Percentiles rank a stretch among this genome's conserved stretches.
Evolutionary conservation across 2,329 filamentous ascomycete genomes (phyloP).

Genomic region (Aspergillaceae sp.): DNA sequence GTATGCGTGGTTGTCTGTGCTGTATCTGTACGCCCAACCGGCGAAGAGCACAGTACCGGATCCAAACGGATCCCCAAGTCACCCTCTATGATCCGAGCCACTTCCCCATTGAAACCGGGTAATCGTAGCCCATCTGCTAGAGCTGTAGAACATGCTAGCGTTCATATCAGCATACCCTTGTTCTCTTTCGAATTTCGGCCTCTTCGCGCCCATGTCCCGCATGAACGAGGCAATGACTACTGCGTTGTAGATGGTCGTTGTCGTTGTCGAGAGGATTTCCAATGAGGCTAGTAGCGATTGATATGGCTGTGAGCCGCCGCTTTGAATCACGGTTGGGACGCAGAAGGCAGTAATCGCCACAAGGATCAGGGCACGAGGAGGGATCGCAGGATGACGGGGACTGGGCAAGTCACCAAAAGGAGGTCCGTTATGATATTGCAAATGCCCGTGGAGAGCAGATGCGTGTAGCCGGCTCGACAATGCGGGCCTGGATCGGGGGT

Average conservation of each 20-base stretch:
- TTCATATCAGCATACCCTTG: conserved; percentile 38
- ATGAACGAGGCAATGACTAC: conserved; percentile 89
- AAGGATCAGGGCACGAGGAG: conserved; percentile 69
- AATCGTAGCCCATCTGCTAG: conserved; percentile 44
- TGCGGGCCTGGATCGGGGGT: conserved; percentile 74
- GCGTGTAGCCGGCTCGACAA: conserved; percentile 78
- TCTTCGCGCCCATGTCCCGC: conserved; percentile 82
- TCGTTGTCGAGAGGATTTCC: conserved; percentile 76
- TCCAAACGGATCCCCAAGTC: conserved; percentile 64
- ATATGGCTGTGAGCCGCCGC: conserved; percentile 69
- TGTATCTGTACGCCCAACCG: conserved; percentile 9
- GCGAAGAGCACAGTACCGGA: conserved; percentile 38
- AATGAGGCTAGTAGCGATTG: conserved; percentile 82
- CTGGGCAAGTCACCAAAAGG: conserved; percentile 76
- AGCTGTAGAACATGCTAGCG: conserved; percentile 37
- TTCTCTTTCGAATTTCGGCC: conserved; percentile 61
- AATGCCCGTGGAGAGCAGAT: conserved; percentile 81
- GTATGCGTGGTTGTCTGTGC: conserved; percentile 30
- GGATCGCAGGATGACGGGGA: conserved; percentile 42
- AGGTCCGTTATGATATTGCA: conserved; percentile 85
- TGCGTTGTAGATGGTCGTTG: conserved; percentile 72
- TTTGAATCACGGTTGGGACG: conserved; percentile 65
- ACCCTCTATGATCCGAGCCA: conserved; percentile 79
- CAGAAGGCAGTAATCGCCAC: conserved; percentile 73
- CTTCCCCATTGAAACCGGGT: conserved; percentile 71